Evolutionary conservation across 176 grass and related monocot genomes (phyloP), one percentile per base, ranked within the genome.

Genomic region (Paspalum vaginatum): DNA sequence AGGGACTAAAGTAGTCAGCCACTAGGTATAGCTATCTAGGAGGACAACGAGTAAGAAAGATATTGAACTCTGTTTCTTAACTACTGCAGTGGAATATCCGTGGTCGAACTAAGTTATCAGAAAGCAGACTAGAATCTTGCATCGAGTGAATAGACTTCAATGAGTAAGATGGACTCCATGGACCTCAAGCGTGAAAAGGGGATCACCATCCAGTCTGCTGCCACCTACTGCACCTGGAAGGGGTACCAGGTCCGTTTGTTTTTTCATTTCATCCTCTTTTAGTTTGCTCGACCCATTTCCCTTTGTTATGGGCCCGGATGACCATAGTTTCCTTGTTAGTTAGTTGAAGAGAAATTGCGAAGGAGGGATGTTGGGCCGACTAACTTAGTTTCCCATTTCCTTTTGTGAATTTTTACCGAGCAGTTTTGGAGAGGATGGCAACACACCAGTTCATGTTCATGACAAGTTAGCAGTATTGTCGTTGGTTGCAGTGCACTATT

Each of bases 171-270:
- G 92, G 96, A 98, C 78, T 98, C 92, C 70, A 95, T 98, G 92
- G 96, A 98, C 83, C 91, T 98, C 9, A 92, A 98, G 88, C 89
- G 92, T 45, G 90, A 95, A 63, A 98, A 98, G 75, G 96, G 96
- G 16, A 98, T 98, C 70, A 98, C 96, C 8, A 98, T 98, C 54
- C 96, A 98, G 80, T 98, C 96, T 8, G 96, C 96, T 40, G 96
- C 96, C 20, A 95, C 96, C 38, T 98, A 95, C 90, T 98, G 92
- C 81, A 93, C 90, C 70, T 98, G 96, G 96, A 98, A 91, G 40
- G 96, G 78, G 2, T 95, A 95, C 87, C 96, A 95, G 86, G 92
- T 94, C 21, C n/a, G 55, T 49, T 65, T 25, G 37, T 43, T 43
- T 43, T 61, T 26, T 32, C 32, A 3, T 32, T 4, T 61, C 58